A percentile compares a stretch with the other conserved stretches of the same genome.
Conservation (phyloP, 2,329 filamentous ascomycete genomes). For the Dendrostoma leiphaemia region DNA sequence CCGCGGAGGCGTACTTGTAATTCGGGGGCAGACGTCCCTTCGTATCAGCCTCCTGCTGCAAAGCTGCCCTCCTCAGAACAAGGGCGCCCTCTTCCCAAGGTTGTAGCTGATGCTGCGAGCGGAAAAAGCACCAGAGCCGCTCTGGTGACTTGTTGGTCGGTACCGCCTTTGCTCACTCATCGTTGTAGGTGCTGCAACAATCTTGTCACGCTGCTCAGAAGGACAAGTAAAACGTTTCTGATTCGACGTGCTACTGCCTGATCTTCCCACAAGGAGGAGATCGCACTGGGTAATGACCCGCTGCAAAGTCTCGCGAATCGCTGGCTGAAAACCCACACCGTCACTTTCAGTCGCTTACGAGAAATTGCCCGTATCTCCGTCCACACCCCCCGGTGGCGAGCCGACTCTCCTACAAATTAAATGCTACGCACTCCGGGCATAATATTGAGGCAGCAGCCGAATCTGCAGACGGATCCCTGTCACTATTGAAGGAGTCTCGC, state of each 20-base stretch:
- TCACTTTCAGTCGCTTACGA: not conserved
- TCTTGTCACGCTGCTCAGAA: not conserved
- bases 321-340: not conserved
- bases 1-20: no score
- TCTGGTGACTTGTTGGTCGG: no score
- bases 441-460: not conserved
- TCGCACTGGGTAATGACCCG: not conserved
- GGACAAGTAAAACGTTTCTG: not conserved
- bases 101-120: no score
- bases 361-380: not conserved
- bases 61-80: not conserved
- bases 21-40: no score
- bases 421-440: not conserved
- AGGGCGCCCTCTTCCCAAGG: no score
- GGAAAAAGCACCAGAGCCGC: not conserved
- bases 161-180: not conserved
- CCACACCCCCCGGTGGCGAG: not conserved
- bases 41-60: not conserved
- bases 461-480: not conserved
- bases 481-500: not conserved
- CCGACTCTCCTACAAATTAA: not conserved
- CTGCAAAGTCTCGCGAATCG: not conserved
- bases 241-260: not conserved
- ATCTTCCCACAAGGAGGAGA: not conserved
- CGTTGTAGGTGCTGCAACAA: conserved; percentile 4